Evolutionary conservation across 2,329 filamentous ascomycete genomes (phyloP).

Genomic region (Rhinocladiella mackenziei): DNA sequence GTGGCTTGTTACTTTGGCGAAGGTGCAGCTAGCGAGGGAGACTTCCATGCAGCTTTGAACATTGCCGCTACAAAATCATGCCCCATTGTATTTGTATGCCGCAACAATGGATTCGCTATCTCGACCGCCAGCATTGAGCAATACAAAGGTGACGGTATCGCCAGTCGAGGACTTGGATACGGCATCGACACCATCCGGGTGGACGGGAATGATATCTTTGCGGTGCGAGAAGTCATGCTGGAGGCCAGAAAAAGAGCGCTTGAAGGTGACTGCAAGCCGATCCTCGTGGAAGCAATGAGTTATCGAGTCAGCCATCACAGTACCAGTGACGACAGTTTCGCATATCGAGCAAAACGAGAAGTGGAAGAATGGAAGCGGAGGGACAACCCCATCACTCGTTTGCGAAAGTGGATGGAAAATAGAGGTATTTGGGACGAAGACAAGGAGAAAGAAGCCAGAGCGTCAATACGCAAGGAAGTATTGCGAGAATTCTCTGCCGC

Average conservation of each 20-base stretch:
- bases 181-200: constrained; percentile 91
- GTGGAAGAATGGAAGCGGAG: constrained; percentile 91
- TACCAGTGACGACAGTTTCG: constrained; percentile 94
- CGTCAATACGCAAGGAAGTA: constrained; percentile 66
- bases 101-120: constrained; percentile 91
- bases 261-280: constrained; percentile 71
- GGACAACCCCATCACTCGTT: constrained; percentile 79
- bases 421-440: constrained; percentile 79
- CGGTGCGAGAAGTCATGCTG: constrained; percentile 74
- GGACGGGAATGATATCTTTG: constrained; percentile 92
- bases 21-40: constrained; percentile 83
- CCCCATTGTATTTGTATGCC: constrained; percentile 82
- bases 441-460: constrained; percentile 69
- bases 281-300: constrained; percentile 92
- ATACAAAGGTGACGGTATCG: constrained; percentile 87
- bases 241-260: constrained; percentile 75
- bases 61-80: constrained; percentile 86
- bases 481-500: constrained; percentile 77
- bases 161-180: constrained; percentile 79
- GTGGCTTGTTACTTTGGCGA: constrained; percentile 87
- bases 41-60: constrained; percentile 87
- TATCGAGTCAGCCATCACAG: constrained; percentile 98
- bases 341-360: constrained; percentile 87
- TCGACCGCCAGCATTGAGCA: constrained; percentile 85
- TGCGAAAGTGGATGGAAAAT: constrained; percentile 87